Evolutionary conservation across 441 rosid species (phyloP).

Genomic region (Pelargonium myrrhifolium): DNA sequence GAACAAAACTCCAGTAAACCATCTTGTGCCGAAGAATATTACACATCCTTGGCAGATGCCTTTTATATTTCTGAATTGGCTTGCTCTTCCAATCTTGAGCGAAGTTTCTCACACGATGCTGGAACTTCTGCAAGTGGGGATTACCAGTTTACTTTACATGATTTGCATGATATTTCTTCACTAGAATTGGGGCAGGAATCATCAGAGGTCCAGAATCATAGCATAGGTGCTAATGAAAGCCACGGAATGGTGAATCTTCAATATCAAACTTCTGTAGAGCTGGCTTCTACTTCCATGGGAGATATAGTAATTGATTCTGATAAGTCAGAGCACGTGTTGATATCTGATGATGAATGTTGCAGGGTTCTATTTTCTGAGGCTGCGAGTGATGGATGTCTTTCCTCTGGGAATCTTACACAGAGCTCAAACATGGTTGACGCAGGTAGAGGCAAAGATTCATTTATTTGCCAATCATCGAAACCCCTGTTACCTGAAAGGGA

Average conservation of each 20-base stretch:
- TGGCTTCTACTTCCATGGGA: slow-evolving; percentile 36
- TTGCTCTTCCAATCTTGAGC: slow-evolving; percentile 40
- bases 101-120: slow-evolving; percentile 30
- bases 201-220: slow-evolving; percentile 38
- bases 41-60: slow-evolving; percentile 45
- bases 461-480: slow-evolving; percentile 31
- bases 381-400: slow-evolving; percentile 29
- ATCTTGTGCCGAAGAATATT: slow-evolving; percentile 53
- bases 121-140: slow-evolving; percentile 31
- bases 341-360: slow-evolving; percentile 86
- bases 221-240: slow-evolving; percentile 33
- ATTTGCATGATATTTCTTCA: slow-evolving; percentile 40
- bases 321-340: slow-evolving; percentile 45
- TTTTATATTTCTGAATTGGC: slow-evolving; percentile 47
- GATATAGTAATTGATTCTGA: slow-evolving; percentile 28
- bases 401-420: slow-evolving; percentile 36
- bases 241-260: slow-evolving; percentile 34
- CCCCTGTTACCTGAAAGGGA: slow-evolving; percentile 37
- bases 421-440: slow-evolving; percentile 30
- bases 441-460: slow-evolving; percentile 33
- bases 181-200: slow-evolving; percentile 42
- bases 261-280: slow-evolving; percentile 40
- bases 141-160: slow-evolving; percentile 43
- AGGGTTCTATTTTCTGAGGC: slow-evolving; percentile 61
- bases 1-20: slow-evolving; percentile 52